Evolutionary conservation across 2,329 filamentous ascomycete species (phyloP).

Genomic region (Cercospora brassicicola): DNA sequence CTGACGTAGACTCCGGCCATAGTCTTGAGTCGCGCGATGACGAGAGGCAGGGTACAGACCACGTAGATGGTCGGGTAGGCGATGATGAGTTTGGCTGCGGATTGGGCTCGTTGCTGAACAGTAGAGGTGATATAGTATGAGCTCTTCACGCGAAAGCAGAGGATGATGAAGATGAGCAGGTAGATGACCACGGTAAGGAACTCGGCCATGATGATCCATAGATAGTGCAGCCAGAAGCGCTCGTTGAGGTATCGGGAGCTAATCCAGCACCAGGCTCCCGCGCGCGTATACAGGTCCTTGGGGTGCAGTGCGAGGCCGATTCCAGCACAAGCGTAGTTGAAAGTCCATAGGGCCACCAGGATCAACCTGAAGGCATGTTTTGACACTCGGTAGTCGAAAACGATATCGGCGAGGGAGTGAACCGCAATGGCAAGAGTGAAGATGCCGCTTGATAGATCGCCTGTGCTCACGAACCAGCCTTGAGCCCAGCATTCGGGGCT

Average conservation of each 20-base stretch:
- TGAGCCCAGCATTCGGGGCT: conserved; percentile 60
- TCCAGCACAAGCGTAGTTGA: neutral
- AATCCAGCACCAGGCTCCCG: neutral
- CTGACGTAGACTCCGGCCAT: conserved; percentile 53
- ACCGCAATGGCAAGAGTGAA: conserved; percentile 55
- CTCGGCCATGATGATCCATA: conserved; percentile 61
- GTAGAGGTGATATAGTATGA: neutral
- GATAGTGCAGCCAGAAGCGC: conserved; percentile 61
- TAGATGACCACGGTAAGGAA: conserved; percentile 55
- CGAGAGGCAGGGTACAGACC: conserved; percentile 42
- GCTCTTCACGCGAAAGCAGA: conserved; percentile 41
- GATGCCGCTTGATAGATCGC: conserved; percentile 64
- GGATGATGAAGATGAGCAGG: conserved; percentile 44
- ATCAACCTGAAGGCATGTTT: neutral
- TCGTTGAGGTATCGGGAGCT: neutral
- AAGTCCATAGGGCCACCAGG: neutral
- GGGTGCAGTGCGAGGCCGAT: neutral
- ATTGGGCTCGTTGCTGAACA: neutral
- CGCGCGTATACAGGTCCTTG: neutral
- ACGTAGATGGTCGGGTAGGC: neutral
- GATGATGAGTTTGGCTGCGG: neutral
- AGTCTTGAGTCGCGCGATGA: conserved; percentile 60
- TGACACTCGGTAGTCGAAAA: neutral
- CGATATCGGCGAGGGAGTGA: neutral
- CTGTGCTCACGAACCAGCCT: conserved; percentile 66